These are phyloP conservation scores for Cichorium intybus DNA, from an alignment of 140 eudicot genomes.

Conservation along the genomic window DNA sequence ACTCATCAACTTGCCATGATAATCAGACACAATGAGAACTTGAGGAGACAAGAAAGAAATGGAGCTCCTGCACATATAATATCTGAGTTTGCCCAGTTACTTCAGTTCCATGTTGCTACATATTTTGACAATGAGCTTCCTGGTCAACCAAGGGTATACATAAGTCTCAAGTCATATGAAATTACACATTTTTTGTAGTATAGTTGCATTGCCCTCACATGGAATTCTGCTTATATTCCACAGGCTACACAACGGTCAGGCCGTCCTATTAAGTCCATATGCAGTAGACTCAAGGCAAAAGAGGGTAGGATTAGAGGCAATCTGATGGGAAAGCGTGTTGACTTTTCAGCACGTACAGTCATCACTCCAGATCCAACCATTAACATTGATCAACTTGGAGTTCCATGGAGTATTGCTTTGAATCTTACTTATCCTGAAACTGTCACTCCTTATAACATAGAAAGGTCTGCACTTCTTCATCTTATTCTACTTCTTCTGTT, in stretches of 20 bases:
- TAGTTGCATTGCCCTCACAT: constrained; percentile 1
- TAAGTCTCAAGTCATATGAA: background rate
- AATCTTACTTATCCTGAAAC: constrained; percentile 98
- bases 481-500: constrained; percentile 1
- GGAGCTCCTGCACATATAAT: constrained; percentile 99
- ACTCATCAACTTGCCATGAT: constrained; percentile 99
- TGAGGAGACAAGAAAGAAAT: constrained; percentile 88
- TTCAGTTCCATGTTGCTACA: constrained; percentile 97
- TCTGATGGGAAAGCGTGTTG: constrained; percentile 98
- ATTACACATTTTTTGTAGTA: background rate
- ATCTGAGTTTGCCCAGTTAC: constrained; percentile 90
- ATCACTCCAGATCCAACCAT: constrained; percentile 99
- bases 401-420: constrained; percentile 98
- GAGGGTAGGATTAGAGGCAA: constrained; percentile 96
- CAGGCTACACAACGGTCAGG: constrained; percentile 99
- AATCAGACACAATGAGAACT: constrained; percentile 87
- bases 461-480: constrained; percentile 50
- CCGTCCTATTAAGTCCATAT: constrained; percentile 94
- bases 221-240: background rate
- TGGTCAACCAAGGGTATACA: constrained; percentile 92
- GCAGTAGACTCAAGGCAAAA: constrained; percentile 92
- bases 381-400: constrained; percentile 92
- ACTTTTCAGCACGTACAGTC: constrained; percentile 97
- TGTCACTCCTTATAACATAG: constrained; percentile 95
- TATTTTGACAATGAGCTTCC: constrained; percentile 98